Conservation (phyloP, 2,329 filamentous ascomycete species). For the Paraphoma chrysanthemicola region DNA sequence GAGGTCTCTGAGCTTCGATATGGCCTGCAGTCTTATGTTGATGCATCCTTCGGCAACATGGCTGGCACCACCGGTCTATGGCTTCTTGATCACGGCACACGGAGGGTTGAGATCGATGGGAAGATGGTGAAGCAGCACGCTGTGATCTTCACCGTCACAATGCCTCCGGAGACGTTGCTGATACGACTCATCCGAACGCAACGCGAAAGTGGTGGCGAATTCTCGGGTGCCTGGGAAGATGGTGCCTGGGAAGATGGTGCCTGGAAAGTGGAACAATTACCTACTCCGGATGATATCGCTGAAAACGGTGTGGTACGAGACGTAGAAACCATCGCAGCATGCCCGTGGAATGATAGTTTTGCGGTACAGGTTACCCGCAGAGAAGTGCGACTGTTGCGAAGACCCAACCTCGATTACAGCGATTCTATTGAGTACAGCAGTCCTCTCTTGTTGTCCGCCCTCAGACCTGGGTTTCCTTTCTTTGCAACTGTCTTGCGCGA, state of each 20-base stretch:
- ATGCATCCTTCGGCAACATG: slow-evolving; percentile 37
- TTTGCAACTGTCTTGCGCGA: slow-evolving; percentile 30
- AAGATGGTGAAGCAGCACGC: slow-evolving; percentile 35
- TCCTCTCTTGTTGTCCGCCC: slow-evolving; percentile 30
- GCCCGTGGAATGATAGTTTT: slow-evolving; percentile 21
- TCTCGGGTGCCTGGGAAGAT: slow-evolving; percentile 31
- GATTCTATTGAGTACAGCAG: slow-evolving; percentile 22
- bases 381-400: slow-evolving; percentile 31
- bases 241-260: slow-evolving; percentile 32
- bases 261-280: slow-evolving; percentile 35
- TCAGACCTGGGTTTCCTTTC: slow-evolving; percentile 19
- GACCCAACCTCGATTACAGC: slow-evolving; percentile 16
- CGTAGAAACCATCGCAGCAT: slow-evolving; percentile 42
- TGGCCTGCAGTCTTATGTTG: slow-evolving; percentile 50
- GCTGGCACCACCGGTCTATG: slow-evolving; percentile 47
- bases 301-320: slow-evolving; percentile 35
- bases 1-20: slow-evolving; percentile 52
- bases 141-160: slow-evolving; percentile 47
- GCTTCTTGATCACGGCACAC: slow-evolving; percentile 41
- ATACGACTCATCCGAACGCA: slow-evolving; percentile 35
- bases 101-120: slow-evolving; percentile 35
- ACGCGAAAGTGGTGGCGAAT: slow-evolving; percentile 21
- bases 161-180: slow-evolving; percentile 39
- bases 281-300: slow-evolving; percentile 22
- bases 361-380: slow-evolving; percentile 41